Base-by-base conservation (phyloP, 1,284 basidiomycete genomes). In the Boletus sp. region DNA sequence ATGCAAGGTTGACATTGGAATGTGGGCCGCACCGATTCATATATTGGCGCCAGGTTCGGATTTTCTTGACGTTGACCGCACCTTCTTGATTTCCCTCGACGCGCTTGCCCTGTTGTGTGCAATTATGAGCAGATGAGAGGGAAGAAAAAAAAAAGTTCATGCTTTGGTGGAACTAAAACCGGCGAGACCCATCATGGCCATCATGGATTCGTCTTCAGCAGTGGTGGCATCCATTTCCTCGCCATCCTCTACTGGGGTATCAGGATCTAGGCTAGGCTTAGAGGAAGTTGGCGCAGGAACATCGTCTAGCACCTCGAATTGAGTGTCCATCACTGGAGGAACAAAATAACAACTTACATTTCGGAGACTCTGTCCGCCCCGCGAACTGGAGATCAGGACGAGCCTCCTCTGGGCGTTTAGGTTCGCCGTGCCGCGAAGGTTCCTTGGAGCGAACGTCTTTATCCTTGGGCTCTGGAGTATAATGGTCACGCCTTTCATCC, bases 151-250 rank as follows among this genome's bases (percentile, higher is more conserved):
- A 32, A 19, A 14, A 16, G 20, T 13, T 19, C 77, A 49, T 57
- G 91, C 92, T 74, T 97, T 96, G 0, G 94, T 96, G 0, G 83
- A 78, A 7, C 88, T 91, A 64, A 98, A 98, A 2, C 91, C 91
- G 41, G 72, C 67, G 61, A 98, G 74, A 37, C 94, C 94, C 90
- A 98, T 94, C 79, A 86, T 82, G 23, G 85, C 80, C 73, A 88
- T 89, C 88, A 97, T 93, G 41, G 80, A 83, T 36, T 78, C 78
- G 29, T 91, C 89, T 48, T 88, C 84, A 23, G 80, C 84, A 46
- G 82, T 80, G 23, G 72, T 74, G n/a, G 66, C 74, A 40, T 86
- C 84, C 73, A 84, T 84, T 14, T 74, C 77, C 58, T 87, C 84
- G 10, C 77, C 81, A 51, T 85, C 82, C 54, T 81, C 80, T 36